Evolutionary conservation across 192 early-diverging fungal species (phyloP), one percentile per base, ranked within the genome.

Genomic region (Thamnidium elegans): DNA sequence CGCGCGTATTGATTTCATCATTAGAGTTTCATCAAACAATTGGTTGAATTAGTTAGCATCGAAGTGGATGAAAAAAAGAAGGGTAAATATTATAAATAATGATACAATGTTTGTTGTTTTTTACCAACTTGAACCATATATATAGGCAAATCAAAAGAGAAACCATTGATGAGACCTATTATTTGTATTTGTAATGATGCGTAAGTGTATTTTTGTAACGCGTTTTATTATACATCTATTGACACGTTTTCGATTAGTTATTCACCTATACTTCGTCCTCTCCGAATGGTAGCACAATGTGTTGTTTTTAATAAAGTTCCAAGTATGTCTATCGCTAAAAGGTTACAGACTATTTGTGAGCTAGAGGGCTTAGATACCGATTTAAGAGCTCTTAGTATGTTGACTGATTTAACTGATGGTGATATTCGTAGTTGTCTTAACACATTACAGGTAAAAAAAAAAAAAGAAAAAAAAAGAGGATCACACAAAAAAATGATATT

Each of bases 171-270:
- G 54, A 81, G 95, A 4, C 97, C 97, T 50, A 95, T 99, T 54
- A 97, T 99, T 42, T 99, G 95, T 72, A 96, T 99, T 62, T 99
- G 97, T 83, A 99, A 99, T 74, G 94, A 97, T 74, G 87, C 81
- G 86, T 90, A 84, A 66, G 47, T 74, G 80, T 51, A 39, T 7
- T 19, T 13, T 15, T 13, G 44, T 13, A 45, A 45, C 14, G 44
- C 44, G 44, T 13, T 39, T 3, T 20, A 48, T 15, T 44, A 32
- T 31, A 0, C 44, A 30, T 20, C 26, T 32, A 30, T 17, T 32
- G 4, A 26, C 3, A 19, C 46, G 0, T 48, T 23, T 13, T 36
- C 48, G 13, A 34, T 6, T 74, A 90, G 89, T 56, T 99, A 92
- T 77, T 90, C 92, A 4, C 86, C 94, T 19, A 91, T 87, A 8